Evolutionary conservation across 2,329 filamentous ascomycete species (phyloP).

Genomic region (Westerdykella ornata): DNA sequence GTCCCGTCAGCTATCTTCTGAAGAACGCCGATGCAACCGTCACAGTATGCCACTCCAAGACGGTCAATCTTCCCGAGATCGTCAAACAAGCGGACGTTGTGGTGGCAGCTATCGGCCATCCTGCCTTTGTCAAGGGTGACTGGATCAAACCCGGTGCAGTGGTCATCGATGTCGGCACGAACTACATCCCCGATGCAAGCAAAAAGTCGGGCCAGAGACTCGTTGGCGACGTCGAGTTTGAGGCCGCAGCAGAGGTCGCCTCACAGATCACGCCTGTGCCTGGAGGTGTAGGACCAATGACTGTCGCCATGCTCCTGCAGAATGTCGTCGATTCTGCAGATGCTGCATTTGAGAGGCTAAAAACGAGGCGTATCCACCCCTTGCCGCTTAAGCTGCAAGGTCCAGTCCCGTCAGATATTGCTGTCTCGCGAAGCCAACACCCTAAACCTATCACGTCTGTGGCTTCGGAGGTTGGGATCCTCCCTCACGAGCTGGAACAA

Average conservation of each 20-base stretch:
- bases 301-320: slow-evolving; percentile 93
- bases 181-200: slow-evolving; percentile 81
- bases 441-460: slow-evolving; percentile 87
- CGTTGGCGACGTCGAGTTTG: slow-evolving; percentile 92
- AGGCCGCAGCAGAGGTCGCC: slow-evolving; percentile 74
- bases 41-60: slow-evolving; percentile 91
- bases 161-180: slow-evolving; percentile 95
- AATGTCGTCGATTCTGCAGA: slow-evolving; percentile 88
- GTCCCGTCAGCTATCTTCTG: slow-evolving; percentile 89
- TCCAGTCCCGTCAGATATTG: slow-evolving; percentile 94
- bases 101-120: slow-evolving; percentile 82
- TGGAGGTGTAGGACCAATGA: slow-evolving; percentile 97
- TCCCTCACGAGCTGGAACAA: slow-evolving; percentile 81
- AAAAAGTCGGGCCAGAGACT: slow-evolving; percentile 90
- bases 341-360: slow-evolving; percentile 74
- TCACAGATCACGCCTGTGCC: slow-evolving; percentile 94
- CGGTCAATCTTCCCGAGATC: slow-evolving; percentile 62
- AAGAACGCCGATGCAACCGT: slow-evolving; percentile 96
- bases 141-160: slow-evolving; percentile 94
- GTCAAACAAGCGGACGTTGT: slow-evolving; percentile 83
- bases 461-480: slow-evolving; percentile 81
- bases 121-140: slow-evolving; percentile 84
- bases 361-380: slow-evolving; percentile 69
- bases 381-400: slow-evolving; percentile 72
- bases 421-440: slow-evolving; percentile 76